Base-by-base conservation (phyloP, 768 basidiomycete genomes). In the Ramaria sp. region DNA sequence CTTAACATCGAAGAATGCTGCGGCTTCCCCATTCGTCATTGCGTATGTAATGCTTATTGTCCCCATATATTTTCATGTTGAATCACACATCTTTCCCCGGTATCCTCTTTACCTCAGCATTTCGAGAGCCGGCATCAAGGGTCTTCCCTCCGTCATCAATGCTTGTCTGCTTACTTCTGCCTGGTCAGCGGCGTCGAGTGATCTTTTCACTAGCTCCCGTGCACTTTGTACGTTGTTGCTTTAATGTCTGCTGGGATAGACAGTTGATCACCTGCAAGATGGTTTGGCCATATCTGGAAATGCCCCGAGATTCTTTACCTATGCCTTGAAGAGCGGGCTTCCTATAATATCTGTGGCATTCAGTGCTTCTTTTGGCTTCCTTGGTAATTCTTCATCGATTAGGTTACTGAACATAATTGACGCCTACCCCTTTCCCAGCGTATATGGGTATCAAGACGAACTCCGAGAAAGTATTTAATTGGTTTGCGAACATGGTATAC, bases 251-350 rank as follows among this genome's bases (percentile, higher is more conserved):
- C 47, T 46, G n/a, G 20, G 13, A 9, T 20, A 10, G 6, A 34
- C 34, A 12, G 19, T 10, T 37, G 4, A 31, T 34, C 33, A 20
- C n/a, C 20, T 17, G 43, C 39, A 59, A 87, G 88, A 94, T 68
- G 91, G 90, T 53, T 78, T 97, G 57, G 86, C 93, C 24, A 63
- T 77, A 15, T 74, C 81, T 37, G 85, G 88, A 2, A 91, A 91
- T 66, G 93, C 93, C 0, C 94, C 93, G 0, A 81, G 70, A 57
- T 70, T 94, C 58, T 94, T 97, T 72, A 65, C 78, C 27, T 78
- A 69, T 63, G 87, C 88, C 0, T 78, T 82, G 41, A 77, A 75
- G 59, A 75, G 71, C 27, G 95, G 95, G 53, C 75, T 96, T 22
- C 95, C 95, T 2, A 81, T 81, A 57, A 74, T 81, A 43, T 78